A percentile compares a stretch with the other conserved stretches of the same genome.
Conservation (phyloP, 129 eudicot genomes). For the Centella asiatica region DNA sequence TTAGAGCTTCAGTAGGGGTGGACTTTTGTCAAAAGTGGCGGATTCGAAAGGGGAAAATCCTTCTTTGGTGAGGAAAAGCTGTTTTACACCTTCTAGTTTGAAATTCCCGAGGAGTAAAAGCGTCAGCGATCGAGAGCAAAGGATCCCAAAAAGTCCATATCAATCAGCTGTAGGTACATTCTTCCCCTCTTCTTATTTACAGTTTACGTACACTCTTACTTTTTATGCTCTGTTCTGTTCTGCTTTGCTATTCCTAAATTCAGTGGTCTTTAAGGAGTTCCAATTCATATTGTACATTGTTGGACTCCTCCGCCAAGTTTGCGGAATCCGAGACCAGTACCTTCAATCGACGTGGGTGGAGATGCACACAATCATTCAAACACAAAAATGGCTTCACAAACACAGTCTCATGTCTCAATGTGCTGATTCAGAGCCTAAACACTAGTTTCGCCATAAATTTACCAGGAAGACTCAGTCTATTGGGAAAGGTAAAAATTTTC, state of each 20-base stretch:
- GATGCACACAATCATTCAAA: conserved; percentile 30
- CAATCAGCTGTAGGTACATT: conserved; percentile 95
- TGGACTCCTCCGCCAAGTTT: conserved; percentile 79
- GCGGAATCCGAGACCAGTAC: conserved; percentile 25
- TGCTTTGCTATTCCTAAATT: background rate
- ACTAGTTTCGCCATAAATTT: conserved; percentile 49
- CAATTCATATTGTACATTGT: conserved; percentile 8
- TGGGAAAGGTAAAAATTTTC: conserved; percentile 50
- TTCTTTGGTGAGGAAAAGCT: conserved; percentile 56
- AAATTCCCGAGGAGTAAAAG: conserved; percentile 85
- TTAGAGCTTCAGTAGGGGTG: conserved; percentile 78
- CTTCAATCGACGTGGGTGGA: conserved; percentile 26
- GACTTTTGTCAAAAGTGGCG: conserved; percentile 43
- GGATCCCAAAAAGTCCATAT: conserved; percentile 50
- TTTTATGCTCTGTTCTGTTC: background rate
- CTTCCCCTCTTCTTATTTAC: conserved; percentile 42
- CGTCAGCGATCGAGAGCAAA: conserved; percentile 64
- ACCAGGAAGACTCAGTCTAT: conserved; percentile 71
- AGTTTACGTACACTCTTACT: background rate
- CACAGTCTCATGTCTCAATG: conserved; percentile 46
- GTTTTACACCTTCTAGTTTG: conserved; percentile 40
- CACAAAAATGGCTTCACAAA: conserved; percentile 39
- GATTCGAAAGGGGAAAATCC: conserved; percentile 57
- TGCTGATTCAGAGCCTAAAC: conserved; percentile 37
- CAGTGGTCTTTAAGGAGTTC: background rate